phyloP scores from a whole-genome alignment of 345 rosid species.

The Populus pruinosa region DNA sequence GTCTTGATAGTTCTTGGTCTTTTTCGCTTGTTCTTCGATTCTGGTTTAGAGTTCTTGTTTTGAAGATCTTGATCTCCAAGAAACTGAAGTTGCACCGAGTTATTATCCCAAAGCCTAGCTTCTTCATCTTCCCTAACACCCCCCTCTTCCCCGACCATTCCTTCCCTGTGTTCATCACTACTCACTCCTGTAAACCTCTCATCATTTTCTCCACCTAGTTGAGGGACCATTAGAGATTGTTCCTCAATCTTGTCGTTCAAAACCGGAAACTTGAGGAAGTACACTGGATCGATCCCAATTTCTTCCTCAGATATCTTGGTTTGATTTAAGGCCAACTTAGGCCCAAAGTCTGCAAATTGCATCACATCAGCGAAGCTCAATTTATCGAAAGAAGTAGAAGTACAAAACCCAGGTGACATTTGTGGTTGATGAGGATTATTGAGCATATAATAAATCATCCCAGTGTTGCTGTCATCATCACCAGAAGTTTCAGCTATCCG shows the following conservation, averaged over 20 bases:
- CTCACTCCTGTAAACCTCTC: slow-evolving; percentile 16
- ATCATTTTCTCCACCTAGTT: slow-evolving; percentile 21
- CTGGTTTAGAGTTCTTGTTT: slow-evolving; percentile 26
- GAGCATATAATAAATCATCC: slow-evolving; percentile 62
- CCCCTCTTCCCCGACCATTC: slow-evolving; percentile 22
- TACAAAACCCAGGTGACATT: slow-evolving; percentile 37
- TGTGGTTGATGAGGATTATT: slow-evolving; percentile 39
- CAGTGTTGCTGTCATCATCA: slow-evolving; percentile 25
- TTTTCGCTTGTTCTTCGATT: slow-evolving; percentile 68
- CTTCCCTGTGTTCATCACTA: slow-evolving; percentile 5
- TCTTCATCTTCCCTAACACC: slow-evolving; percentile 38
- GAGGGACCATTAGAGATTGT: slow-evolving; percentile 31
- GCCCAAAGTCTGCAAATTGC: slow-evolving; percentile 88
- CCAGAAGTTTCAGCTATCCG: slow-evolving; percentile 31
- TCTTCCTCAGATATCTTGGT: slow-evolving; percentile 53
- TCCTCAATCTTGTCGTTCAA: slow-evolving; percentile 48
- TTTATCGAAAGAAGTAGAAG: slow-evolving; percentile 56
- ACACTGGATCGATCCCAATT: slow-evolving; percentile 71
- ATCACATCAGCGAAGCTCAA: slow-evolving; percentile 79
- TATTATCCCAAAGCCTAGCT: slow-evolving; percentile 47
- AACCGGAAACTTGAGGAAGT: slow-evolving; percentile 84
- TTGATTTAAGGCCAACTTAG: slow-evolving; percentile 64
- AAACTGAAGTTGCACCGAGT: slow-evolving; percentile 51
- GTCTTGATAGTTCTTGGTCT: slow-evolving; percentile 73
- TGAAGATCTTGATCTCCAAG: slow-evolving; percentile 36